Evolutionary conservation across 805 yeast species (phyloP).

Genomic region (Candida germanica): DNA sequence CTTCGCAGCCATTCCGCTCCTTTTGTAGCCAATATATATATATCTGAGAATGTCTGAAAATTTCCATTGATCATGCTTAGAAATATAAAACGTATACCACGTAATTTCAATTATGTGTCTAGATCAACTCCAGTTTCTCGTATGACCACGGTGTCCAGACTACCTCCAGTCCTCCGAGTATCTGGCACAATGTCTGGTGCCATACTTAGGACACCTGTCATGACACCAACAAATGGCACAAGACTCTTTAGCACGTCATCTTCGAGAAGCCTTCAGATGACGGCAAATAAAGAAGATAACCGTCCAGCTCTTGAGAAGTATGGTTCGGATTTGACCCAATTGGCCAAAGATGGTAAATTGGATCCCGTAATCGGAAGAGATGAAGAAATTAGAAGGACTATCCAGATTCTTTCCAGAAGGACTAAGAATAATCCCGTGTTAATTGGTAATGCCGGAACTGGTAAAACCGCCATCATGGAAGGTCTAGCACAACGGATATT

Average conservation of each 20-base stretch:
- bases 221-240: no score
- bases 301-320: conserved; percentile 75
- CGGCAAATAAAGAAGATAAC: conserved; percentile 46
- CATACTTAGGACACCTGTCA: no score
- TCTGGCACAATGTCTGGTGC: no score
- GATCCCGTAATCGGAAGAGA: conserved; percentile 98
- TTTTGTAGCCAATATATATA: no score
- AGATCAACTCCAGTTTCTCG: no score
- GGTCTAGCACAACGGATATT: conserved; percentile 93
- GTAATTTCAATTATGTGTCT: no score
- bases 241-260: conserved; percentile 22
- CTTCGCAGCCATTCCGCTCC: no score
- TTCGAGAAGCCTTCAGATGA: conserved; percentile 30
- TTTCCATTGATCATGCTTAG: no score
- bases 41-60: no score
- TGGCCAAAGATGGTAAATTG: conserved; percentile 85
- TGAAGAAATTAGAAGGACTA: conserved; percentile 89
- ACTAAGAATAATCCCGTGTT: conserved; percentile 94
- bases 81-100: no score
- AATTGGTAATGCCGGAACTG: conserved; percentile 97
- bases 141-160: no score
- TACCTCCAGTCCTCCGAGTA: no score
- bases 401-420: conserved; percentile 86
- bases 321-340: conserved; percentile 80
- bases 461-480: conserved; percentile 95